These are phyloP conservation scores for Acmispon strigosus DNA, from an alignment of 306 rosid species.

Conservation along the genomic window DNA sequence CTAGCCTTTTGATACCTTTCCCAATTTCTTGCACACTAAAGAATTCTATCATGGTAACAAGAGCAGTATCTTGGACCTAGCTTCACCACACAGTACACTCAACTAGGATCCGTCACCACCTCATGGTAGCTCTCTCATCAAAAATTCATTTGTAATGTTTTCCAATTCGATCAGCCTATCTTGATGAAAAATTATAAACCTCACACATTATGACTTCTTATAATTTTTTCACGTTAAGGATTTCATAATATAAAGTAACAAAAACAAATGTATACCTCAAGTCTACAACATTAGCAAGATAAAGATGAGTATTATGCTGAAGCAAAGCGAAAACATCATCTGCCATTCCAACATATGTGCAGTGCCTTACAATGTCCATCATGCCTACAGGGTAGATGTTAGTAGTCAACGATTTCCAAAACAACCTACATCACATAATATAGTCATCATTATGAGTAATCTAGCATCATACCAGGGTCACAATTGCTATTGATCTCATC, in stretches of 20 bases:
- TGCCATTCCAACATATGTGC: constrained; percentile 92
- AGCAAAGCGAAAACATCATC: constrained; percentile 84
- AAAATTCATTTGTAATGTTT: too few relatives aligned
- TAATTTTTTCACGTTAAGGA: not conserved
- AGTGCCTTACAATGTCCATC: constrained; percentile 70
- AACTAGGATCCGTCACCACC: too few relatives aligned
- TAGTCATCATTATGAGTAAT: constrained; percentile 8
- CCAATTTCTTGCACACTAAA: too few relatives aligned
- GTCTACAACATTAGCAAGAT: constrained; percentile 80
- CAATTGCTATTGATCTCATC: constrained; percentile 53
- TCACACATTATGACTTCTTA: not conserved
- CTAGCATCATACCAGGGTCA: constrained; percentile 53
- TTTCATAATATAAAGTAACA: constrained; percentile 8
- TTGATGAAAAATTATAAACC: not conserved
- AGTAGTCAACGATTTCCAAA: constrained; percentile 9
- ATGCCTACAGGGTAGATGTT: constrained; percentile 46
- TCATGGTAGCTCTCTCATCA: not conserved
- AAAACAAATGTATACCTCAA: constrained; percentile 56
- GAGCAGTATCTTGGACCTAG: not conserved
- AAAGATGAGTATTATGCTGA: constrained; percentile 87
- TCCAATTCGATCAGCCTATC: not conserved
- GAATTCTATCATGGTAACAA: not conserved
- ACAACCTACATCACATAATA: not conserved
- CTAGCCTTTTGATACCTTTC: too few relatives aligned
- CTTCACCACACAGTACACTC: too few relatives aligned